Percentiles rank a stretch among this genome's conserved stretches.
Evolutionary conservation across 352 stramenopile species (phyloP).

Genomic region (Elongisporangium anandrum): DNA sequence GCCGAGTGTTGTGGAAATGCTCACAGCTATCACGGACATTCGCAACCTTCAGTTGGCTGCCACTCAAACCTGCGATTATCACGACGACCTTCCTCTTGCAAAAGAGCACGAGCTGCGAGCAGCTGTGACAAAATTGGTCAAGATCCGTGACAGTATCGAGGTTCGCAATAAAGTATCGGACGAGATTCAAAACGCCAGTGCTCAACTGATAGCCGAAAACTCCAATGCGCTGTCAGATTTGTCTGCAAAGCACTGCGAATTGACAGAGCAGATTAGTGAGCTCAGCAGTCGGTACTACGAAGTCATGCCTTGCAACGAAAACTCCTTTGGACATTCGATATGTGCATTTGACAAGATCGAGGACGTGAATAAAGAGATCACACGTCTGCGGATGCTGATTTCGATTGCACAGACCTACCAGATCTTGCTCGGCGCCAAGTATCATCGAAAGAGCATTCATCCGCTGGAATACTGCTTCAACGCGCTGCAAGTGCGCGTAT

Average conservation of each 20-base stretch:
- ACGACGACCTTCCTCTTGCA: conserved; percentile 53
- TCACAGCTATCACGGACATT: conserved; percentile 73
- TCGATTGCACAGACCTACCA: conserved; percentile 77
- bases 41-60: conserved; percentile 63
- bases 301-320: conserved; percentile 71
- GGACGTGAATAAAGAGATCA: conserved; percentile 68
- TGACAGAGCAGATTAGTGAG: conserved; percentile 68
- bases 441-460: conserved; percentile 24
- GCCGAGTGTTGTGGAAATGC: conserved; percentile 37
- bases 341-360: conserved; percentile 48
- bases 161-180: conserved; percentile 42
- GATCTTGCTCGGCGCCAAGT: conserved; percentile 63
- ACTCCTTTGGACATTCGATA: conserved; percentile 50
- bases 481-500: conserved; percentile 57
- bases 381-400: conserved; percentile 46
- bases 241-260: conserved; percentile 34
- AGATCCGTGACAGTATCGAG: conserved; percentile 51
- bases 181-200: conserved; percentile 38
- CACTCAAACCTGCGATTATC: conserved; percentile 40
- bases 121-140: conserved; percentile 37
- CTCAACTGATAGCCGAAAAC: conserved; percentile 41
- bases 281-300: conserved; percentile 78
- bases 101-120: conserved; percentile 50
- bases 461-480: conserved; percentile 83
- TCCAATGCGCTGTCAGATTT: conserved; percentile 33